Evolutionary conservation across 768 basidiomycete species (phyloP).

Genomic region (Neoboletus magnificus): DNA sequence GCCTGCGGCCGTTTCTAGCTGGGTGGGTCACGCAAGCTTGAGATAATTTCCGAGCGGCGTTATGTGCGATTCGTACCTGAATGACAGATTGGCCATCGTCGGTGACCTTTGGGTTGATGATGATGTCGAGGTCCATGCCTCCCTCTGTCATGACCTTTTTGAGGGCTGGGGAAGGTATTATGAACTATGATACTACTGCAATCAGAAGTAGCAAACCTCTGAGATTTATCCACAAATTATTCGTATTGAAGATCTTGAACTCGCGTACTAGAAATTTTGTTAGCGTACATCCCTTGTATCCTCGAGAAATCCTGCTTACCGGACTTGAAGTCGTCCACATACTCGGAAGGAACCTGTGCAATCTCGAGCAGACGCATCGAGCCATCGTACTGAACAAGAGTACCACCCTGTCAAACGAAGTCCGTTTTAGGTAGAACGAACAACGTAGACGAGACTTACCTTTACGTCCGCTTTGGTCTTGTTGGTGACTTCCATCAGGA

Average conservation of each 20-base stretch:
- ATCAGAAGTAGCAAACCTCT: conserved; percentile 46
- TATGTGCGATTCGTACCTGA: conserved; percentile 43
- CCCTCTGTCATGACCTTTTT: conserved; percentile 88
- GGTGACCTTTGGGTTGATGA: conserved; percentile 85
- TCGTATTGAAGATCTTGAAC: conserved; percentile 93
- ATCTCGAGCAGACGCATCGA: conserved; percentile 9
- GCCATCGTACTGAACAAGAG: conserved; percentile 81
- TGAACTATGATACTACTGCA: not conserved
- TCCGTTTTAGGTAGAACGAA: not conserved
- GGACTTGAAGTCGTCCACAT: conserved; percentile 12
- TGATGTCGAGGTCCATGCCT: conserved; percentile 90
- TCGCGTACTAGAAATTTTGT: conserved; percentile 55
- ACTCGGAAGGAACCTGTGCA: conserved; percentile 7
- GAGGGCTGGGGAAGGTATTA: conserved; percentile 50
- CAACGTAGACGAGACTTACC: conserved; percentile 19
- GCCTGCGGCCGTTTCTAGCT: conserved; percentile 90
- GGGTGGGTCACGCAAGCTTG: not conserved
- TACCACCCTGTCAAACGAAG: conserved; percentile 56
- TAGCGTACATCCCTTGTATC: not conserved
- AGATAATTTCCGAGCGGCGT: conserved; percentile 5
- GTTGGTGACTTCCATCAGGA: conserved; percentile 94
- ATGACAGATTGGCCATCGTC: conserved; percentile 86
- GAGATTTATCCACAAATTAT: conserved; percentile 78
- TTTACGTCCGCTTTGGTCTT: conserved; percentile 89
- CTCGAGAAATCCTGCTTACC: conserved; percentile 34